Base-by-base conservation (phyloP, 1,139 yeast species). In the Kluyveromyces marxianus region DNA sequence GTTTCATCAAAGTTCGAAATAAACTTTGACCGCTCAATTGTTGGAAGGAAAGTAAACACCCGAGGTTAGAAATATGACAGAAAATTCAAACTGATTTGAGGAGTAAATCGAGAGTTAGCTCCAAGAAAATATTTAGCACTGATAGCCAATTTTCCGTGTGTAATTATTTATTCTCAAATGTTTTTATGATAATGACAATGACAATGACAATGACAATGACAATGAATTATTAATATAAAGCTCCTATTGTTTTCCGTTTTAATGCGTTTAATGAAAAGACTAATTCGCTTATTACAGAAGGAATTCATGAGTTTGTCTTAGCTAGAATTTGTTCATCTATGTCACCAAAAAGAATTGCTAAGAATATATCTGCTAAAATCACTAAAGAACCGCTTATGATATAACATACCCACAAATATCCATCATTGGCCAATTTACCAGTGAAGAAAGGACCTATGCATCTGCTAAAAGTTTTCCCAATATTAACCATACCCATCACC, bases 401-500 rank as follows among this genome's bases (percentile, higher is more conserved):
- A 55, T 81, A 89, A 33, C 90, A 81, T 38, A 71, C 58, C 67
- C 77, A 69, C 42, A 87, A 68, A 14, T 59, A 58, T 2, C 75
- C 74, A 14, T 58, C 55, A 25, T 72, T 71, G 0, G 96, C 94
- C 41, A 88, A 68, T 37, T 71, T 64, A 2, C 97, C 97, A 0
- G 95, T 84, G 55, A 85, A 75, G 3, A 77, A 58, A 0, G 96
- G 96, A 0, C 96, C 95, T 25, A 85, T 60, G 43, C 94, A 81
- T 49, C 95, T 71, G 0, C 95, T 94, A 54, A 85, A 72, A 1
- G 96, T 89, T 62, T 88, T 88, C 27, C 85, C 89, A 35, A 88
- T 81, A 58, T 88, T 88, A 3, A 88, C 95, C 3, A 84, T 70
- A 1, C 96, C 96, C 81, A 89, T 76, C 2, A 84, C 92, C 55